Evolutionary conservation across 108 stramenopile species (phyloP).

Genomic region (Schizochytrium sp.): DNA sequence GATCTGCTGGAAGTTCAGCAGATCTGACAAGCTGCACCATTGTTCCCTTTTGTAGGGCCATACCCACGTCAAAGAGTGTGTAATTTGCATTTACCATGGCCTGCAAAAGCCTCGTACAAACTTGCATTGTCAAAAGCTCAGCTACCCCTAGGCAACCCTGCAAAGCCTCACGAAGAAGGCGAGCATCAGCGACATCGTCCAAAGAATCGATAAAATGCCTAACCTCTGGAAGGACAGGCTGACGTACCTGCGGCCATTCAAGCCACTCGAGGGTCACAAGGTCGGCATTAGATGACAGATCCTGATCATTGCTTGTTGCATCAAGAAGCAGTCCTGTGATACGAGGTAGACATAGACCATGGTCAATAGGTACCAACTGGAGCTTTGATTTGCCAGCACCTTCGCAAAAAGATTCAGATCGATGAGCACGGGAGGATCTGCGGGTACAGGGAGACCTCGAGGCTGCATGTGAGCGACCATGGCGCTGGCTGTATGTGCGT

Average conservation of each 20-base stretch:
- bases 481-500: background rate
- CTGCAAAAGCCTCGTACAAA: conserved; percentile 18
- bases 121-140: conserved; percentile 13
- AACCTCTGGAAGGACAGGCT: conserved; percentile 28
- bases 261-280: conserved; percentile 33
- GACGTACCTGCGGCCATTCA: conserved; percentile 26
- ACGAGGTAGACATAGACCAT: conserved; percentile 24
- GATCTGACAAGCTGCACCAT: background rate
- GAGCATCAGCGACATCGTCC: background rate
- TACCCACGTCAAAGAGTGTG: conserved; percentile 35
- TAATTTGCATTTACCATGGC: background rate
- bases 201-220: background rate
- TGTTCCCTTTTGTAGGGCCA: background rate
- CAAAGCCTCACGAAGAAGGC: conserved; percentile 5
- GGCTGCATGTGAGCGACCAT: background rate
- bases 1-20: background rate
- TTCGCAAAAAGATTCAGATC: conserved; percentile 26
- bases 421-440: background rate
- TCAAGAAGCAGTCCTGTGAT: background rate
- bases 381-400: background rate
- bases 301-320: background rate
- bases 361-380: conserved; percentile 40
- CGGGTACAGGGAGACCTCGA: conserved; percentile 8
- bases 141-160: conserved; percentile 8
- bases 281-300: background rate